Percentiles rank a stretch among this genome's conserved stretches.
phyloP scores from a whole-genome alignment of 2,329 filamentous ascomycete genomes.

The Gnomoniopsis smithogilvyi region DNA sequence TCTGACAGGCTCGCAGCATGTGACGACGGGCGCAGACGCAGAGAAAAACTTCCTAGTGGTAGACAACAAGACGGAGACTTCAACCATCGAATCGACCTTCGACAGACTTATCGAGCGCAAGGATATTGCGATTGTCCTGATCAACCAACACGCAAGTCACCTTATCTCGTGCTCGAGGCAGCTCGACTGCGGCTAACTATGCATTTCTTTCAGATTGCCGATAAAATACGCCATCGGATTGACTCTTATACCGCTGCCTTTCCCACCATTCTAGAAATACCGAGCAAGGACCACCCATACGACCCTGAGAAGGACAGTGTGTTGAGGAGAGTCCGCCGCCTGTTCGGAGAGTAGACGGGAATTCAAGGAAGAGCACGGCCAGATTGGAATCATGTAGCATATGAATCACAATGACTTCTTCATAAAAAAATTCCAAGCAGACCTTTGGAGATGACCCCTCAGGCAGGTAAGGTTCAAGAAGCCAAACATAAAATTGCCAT shows the following conservation, averaged over 20 bases:
- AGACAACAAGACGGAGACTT: conserved; percentile 85
- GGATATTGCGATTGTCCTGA: conserved; percentile 93
- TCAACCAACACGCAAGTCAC: conserved; percentile 86
- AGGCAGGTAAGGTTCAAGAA: no score
- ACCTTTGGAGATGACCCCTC: not conserved
- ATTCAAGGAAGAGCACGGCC: not conserved
- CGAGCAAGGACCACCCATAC: conserved; percentile 98
- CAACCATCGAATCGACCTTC: conserved; percentile 86
- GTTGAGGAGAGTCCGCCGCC: conserved; percentile 72
- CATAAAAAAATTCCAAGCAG: not conserved
- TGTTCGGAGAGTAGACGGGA: conserved; percentile 61
- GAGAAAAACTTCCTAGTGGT: conserved; percentile 99
- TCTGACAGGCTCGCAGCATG: conserved; percentile 60
- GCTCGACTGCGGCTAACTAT: not conserved
- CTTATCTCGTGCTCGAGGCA: not conserved
- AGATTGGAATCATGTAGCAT: not conserved
- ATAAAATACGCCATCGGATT: conserved; percentile 85
- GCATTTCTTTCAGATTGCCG: conserved; percentile 69
- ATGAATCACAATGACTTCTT: not conserved
- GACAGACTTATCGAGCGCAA: conserved; percentile 87
- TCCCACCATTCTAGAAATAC: conserved; percentile 93
- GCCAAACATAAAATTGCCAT: no score
- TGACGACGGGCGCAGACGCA: conserved; percentile 80
- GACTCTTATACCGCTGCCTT: conserved; percentile 94
- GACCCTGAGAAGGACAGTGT: conserved; percentile 99